phyloP scores from a whole-genome alignment of 1,284 basidiomycete genomes.

The Meira nashicola region DNA sequence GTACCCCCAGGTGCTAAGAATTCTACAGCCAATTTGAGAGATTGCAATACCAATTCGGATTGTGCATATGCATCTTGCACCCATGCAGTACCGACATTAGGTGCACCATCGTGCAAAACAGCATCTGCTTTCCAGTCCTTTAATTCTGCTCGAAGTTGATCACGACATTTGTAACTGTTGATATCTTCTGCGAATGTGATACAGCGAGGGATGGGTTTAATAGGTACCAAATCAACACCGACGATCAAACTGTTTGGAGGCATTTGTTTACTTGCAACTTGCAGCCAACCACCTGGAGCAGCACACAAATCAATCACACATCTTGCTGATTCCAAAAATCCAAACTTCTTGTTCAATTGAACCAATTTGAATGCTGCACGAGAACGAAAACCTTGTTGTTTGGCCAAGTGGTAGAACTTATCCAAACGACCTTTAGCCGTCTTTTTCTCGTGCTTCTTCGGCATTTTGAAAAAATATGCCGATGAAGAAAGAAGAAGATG shows the following conservation, averaged over 20 bases:
- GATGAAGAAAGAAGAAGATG: background rate
- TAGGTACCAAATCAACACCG: conserved; percentile 84
- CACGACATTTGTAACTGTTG: conserved; percentile 84
- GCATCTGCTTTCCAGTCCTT: conserved; percentile 99
- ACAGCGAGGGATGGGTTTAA: conserved; percentile 89
- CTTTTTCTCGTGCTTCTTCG: conserved; percentile 51
- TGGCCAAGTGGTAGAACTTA: conserved; percentile 57
- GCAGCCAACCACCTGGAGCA: conserved; percentile 97
- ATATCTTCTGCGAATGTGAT: conserved; percentile 93
- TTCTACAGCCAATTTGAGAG: conserved; percentile 91
- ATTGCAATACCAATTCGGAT: conserved; percentile 92
- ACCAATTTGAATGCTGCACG: conserved; percentile 99
- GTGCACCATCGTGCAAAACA: conserved; percentile 98
- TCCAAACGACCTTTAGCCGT: conserved; percentile 52
- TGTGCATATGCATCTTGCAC: conserved; percentile 98
- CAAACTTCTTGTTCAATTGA: conserved; percentile 96
- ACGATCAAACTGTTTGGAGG: conserved; percentile 89
- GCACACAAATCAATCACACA: conserved; percentile 98
- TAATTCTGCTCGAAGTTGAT: conserved; percentile 76
- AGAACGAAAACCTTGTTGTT: conserved; percentile 96
- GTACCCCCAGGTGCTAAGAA: conserved; percentile 81
- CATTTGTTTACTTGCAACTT: conserved; percentile 98
- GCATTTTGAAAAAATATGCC: conserved; percentile 21
- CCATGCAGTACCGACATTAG: conserved; percentile 99
- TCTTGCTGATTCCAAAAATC: conserved; percentile 80